phyloP scores from a whole-genome alignment of 1,284 basidiomycete genomes.

The Wallemia hederae region DNA sequence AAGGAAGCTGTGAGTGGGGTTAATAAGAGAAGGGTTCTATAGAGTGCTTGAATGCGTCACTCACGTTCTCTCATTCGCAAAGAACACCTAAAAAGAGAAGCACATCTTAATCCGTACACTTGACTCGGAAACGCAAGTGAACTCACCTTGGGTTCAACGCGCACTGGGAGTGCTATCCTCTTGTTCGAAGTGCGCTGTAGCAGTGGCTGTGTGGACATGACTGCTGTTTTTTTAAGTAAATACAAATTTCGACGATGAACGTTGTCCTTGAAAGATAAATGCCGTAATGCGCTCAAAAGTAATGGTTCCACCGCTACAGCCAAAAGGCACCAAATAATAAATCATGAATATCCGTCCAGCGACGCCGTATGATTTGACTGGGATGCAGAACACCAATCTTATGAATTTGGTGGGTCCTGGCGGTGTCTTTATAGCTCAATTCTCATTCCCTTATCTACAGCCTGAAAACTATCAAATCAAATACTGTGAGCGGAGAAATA shows the following conservation, averaged over 20 bases:
- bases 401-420: slow-evolving; percentile 30
- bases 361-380: slow-evolving; percentile 32
- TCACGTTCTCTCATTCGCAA: slow-evolving; percentile 49
- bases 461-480: background rate
- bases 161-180: slow-evolving; percentile 75
- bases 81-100: slow-evolving; percentile 29
- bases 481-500: background rate
- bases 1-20: background rate
- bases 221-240: background rate
- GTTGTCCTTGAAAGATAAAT: background rate
- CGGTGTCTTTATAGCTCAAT: background rate
- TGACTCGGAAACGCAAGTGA: background rate
- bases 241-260: background rate
- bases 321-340: no score
- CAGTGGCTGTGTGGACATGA: slow-evolving; percentile 89
- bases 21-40: background rate
- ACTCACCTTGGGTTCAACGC: slow-evolving; percentile 59
- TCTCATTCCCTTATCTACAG: background rate
- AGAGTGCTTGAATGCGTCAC: background rate
- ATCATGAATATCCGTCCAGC: slow-evolving; percentile 22
- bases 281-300: no score
- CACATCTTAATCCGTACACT: background rate
- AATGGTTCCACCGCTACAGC: no score
- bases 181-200: slow-evolving; percentile 85
- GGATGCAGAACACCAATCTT: slow-evolving; percentile 75